Evolutionary conservation across 2,329 filamentous ascomycete species (phyloP).

Genomic region (Elsinoe arachidis): DNA sequence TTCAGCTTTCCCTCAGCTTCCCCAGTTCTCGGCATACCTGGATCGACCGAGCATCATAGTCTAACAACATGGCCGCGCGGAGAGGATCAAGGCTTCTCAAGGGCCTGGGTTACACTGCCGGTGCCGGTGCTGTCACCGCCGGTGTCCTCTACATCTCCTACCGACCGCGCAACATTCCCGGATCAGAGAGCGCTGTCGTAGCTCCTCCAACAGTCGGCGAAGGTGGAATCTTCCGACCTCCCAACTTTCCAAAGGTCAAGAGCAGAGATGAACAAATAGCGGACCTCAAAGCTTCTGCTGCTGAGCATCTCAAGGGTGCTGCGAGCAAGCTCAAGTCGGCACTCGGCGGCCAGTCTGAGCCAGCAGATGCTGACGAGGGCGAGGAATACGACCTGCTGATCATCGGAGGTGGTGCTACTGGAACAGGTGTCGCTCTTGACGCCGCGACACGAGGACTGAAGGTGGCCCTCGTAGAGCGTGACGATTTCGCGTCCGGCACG

Average conservation of each 20-base stretch:
- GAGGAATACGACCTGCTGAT: conserved; percentile 68
- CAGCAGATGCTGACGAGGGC: conserved; percentile 21
- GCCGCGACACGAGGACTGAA: conserved; percentile 69
- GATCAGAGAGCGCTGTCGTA: conserved; percentile 57
- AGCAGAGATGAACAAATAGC: conserved; percentile 56
- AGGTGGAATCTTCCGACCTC: conserved; percentile 58
- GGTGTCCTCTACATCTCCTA: conserved; percentile 55
- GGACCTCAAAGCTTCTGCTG: conserved; percentile 47
- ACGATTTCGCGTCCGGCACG: conserved; percentile 74
- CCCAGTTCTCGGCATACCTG: conserved; percentile 9
- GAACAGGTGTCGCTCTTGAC: conserved; percentile 71
- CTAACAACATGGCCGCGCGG: conserved; percentile 3
- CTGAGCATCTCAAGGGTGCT: conserved; percentile 33
- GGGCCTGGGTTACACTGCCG: conserved; percentile 51
- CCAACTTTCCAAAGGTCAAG: conserved; percentile 56
- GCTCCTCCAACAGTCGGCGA: conserved; percentile 62
- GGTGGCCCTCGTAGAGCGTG: conserved; percentile 72
- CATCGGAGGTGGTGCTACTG: conserved; percentile 72
- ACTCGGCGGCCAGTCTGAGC: conserved; percentile 23
- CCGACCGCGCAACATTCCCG: conserved; percentile 63
- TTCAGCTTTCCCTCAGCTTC: background rate
- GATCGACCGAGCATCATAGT: background rate
- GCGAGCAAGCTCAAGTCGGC: conserved; percentile 36
- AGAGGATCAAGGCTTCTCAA: conserved; percentile 35
- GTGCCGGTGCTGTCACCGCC: conserved; percentile 45